Conservation (phyloP, 1,284 basidiomycete genomes). For the Schizophyllum commune region DNA sequence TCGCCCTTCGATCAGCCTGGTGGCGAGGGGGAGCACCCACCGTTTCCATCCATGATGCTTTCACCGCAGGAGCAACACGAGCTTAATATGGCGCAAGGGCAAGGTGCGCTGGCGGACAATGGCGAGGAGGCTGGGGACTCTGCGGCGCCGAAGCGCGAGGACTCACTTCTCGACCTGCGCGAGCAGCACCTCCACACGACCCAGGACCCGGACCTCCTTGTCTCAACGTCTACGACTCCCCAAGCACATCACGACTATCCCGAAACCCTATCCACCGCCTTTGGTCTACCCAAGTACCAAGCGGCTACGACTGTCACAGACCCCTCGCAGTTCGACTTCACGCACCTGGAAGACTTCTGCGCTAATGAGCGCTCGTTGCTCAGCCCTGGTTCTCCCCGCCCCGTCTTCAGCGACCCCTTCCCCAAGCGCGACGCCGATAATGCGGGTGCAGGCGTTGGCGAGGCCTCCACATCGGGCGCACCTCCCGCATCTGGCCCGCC, state of each 20-base stretch:
- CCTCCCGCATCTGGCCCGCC: constrained; percentile 12
- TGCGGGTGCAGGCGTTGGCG: background rate
- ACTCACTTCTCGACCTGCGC: constrained; percentile 20
- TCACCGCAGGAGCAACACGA: constrained; percentile 40
- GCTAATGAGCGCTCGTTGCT: constrained; percentile 58
- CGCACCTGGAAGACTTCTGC: constrained; percentile 76
- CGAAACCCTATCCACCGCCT: constrained; percentile 27
- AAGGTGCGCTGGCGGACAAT: constrained; percentile 13
- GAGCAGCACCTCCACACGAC: constrained; percentile 30
- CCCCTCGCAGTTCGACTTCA: constrained; percentile 64
- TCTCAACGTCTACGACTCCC: constrained; percentile 14
- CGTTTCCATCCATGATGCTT: constrained; percentile 24
- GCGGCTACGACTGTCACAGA: constrained; percentile 24
- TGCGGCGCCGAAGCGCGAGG: constrained; percentile 12
- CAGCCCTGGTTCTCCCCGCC: constrained; percentile 36
- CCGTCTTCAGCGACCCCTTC: constrained; percentile 1
- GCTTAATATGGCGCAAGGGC: constrained; percentile 33
- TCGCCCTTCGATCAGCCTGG: constrained; percentile 14
- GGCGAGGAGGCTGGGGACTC: constrained; percentile 16
- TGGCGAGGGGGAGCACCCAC: constrained; percentile 5
- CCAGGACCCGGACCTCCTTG: constrained; percentile 44
- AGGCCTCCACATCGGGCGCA: background rate
- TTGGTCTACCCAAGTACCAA: constrained; percentile 57
- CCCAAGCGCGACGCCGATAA: constrained; percentile 10
- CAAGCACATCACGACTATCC: constrained; percentile 13